Conservation (phyloP, 495 filamentous ascomycete species). For the Parmelia sp. region DNA sequence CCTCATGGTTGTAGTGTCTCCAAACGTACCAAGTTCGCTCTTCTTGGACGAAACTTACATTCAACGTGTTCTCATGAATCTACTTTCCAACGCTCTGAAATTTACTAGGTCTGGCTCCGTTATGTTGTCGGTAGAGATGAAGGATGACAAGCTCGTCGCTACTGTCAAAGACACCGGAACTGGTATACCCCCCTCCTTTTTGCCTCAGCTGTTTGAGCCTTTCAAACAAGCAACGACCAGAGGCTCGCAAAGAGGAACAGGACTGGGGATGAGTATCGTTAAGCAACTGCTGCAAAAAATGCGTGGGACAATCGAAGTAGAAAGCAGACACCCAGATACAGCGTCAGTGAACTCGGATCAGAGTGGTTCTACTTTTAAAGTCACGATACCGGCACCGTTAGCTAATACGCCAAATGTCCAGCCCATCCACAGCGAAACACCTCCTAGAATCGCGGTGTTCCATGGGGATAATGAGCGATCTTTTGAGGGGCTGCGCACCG, state of each 20-base stretch:
- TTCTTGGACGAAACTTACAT: conserved; percentile 31
- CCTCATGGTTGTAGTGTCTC: conserved; percentile 28
- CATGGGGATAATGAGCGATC: conserved; percentile 17
- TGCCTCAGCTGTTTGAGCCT: conserved; percentile 62
- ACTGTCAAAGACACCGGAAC: conserved; percentile 58
- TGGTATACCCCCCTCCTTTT: conserved; percentile 63
- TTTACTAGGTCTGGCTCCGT: conserved; percentile 41
- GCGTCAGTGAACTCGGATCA: conserved; percentile 18
- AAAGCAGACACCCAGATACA: conserved; percentile 38
- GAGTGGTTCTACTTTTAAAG: conserved; percentile 26
- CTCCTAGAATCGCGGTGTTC: conserved; percentile 25
- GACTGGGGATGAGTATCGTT: conserved; percentile 64
- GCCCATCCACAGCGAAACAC: background rate
- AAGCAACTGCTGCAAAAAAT: conserved; percentile 57
- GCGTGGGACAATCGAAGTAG: conserved; percentile 52
- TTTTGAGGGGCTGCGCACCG: conserved; percentile 21
- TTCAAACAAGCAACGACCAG: conserved; percentile 67
- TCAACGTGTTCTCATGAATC: conserved; percentile 41
- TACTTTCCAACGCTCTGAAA: conserved; percentile 43
- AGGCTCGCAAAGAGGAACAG: conserved; percentile 51
- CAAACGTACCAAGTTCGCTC: conserved; percentile 26
- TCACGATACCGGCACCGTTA: conserved; percentile 24
- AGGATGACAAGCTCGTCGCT: conserved; percentile 24
- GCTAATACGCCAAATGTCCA: conserved; percentile 1
- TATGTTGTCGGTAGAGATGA: conserved; percentile 24